These are phyloP conservation scores for Typha latifolia DNA, from an alignment of 176 grass and related monocot species.

Conservation along the genomic window DNA sequence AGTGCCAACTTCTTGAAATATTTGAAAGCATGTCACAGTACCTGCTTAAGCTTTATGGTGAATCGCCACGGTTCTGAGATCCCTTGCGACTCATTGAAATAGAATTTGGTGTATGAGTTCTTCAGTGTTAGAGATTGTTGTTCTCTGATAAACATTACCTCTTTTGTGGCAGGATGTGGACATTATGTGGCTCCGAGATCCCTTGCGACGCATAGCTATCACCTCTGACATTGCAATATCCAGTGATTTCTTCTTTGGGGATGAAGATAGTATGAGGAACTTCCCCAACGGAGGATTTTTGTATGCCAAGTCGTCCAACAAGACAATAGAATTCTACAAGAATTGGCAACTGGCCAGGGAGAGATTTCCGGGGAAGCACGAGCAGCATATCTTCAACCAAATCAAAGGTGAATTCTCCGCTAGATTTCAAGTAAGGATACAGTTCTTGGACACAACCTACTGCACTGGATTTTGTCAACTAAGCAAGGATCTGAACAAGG, in stretches of 20 bases:
- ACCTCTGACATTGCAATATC: conserved; percentile 61
- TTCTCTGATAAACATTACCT: not conserved
- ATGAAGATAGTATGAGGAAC: conserved; percentile 45
- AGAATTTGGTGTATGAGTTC: not conserved
- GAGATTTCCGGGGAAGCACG: conserved; percentile 41
- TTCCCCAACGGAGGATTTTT: conserved; percentile 61
- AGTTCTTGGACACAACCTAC: conserved; percentile 63
- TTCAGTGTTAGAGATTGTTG: not conserved
- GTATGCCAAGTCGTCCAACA: conserved; percentile 33
- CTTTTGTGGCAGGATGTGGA: conserved; percentile 51
- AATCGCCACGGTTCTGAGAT: too few species aligned
- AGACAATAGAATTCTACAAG: conserved; percentile 57
- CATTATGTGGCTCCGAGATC: conserved; percentile 82
- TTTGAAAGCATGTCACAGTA: too few species aligned
- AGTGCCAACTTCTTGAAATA: too few species aligned
- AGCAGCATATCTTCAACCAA: conserved; percentile 45
- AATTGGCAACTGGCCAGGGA: conserved; percentile 44
- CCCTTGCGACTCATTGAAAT: too few species aligned
- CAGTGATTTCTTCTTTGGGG: conserved; percentile 53
- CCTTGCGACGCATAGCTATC: conserved; percentile 51
- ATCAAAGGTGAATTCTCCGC: conserved; percentile 20
- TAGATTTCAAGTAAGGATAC: conserved; percentile 30
- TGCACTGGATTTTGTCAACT: conserved; percentile 77
- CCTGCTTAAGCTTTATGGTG: too few species aligned
- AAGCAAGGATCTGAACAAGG: conserved; percentile 40